Conservation (phyloP, 225 moss, liverwort and hornwort species). For the Thuidium tamariscinum region DNA sequence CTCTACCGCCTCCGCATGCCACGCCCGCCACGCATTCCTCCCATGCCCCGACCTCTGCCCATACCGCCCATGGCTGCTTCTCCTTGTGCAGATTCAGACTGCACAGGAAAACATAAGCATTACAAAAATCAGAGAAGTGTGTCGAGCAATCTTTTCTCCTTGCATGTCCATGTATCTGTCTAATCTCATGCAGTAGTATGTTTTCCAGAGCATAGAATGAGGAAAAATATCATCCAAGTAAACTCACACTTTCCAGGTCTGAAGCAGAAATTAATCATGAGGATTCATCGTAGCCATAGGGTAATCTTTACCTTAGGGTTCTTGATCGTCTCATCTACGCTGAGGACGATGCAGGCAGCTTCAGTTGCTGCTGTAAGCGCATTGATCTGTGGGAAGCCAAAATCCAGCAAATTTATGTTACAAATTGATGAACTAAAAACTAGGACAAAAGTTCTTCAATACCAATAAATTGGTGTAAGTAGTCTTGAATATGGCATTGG, state of each 20-base stretch:
- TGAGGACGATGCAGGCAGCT: conserved; percentile 46
- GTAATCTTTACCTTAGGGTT: conserved; percentile 29
- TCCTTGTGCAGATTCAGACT: conserved; percentile 53
- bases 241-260: neutral
- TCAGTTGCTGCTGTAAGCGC: conserved; percentile 91
- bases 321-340: conserved; percentile 53
- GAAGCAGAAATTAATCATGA: neutral
- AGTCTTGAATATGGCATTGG: neutral
- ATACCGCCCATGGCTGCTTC: conserved; percentile 29
- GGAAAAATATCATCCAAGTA: neutral
- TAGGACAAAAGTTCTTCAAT: neutral
- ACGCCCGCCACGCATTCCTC: conserved; percentile 45
- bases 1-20: conserved; percentile 48
- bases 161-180: neutral
- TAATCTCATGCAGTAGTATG: neutral
- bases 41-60: conserved; percentile 46
- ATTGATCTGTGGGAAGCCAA: conserved; percentile 48
- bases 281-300: neutral
- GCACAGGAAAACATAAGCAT: neutral
- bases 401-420: neutral
- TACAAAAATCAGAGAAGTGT: neutral
- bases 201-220: neutral
- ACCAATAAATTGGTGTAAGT: neutral
- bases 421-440: neutral
- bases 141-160: neutral